Evolutionary conservation across 75 land plant species (phyloP), one percentile per base, ranked within the genome.

Genomic region (Isoetes taiwanensis): DNA sequence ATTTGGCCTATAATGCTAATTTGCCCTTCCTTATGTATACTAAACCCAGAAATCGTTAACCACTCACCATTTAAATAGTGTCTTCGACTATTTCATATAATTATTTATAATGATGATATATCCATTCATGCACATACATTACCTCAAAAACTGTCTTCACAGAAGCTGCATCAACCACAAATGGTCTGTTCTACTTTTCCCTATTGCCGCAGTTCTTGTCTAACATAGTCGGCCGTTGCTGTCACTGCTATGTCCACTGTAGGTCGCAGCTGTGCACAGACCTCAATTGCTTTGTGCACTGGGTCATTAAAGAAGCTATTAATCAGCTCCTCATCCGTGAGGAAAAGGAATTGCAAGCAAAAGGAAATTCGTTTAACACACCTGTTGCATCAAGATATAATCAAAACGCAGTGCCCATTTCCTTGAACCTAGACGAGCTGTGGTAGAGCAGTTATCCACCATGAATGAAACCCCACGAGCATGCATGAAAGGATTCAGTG

Each of bases 331-430:
- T 62, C 71, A 76, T 85, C 82, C 60, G 86, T 64, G 24, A 81
- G 68, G 0, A n/a, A n/a, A n/a, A n/a, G n/a, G n/a, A n/a, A n/a
- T n/a, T n/a, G n/a, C n/a, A n/a, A n/a, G n/a, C n/a, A n/a, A n/a
- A n/a, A n/a, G n/a, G n/a, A n/a, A n/a, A n/a, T n/a, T n/a, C n/a
- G n/a, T n/a, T n/a, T n/a, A n/a, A n/a, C n/a, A n/a, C 11, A 65
- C 78, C 76, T 90, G 97, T 40, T 90, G 97, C 14, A 87, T 90
- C 28, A 90, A 68, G 29, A 90, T 80, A 70, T 90, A 90, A 32
- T 90, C 97, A 52, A 90, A 90, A 0, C 97, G 72, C 5, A 93
- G 97, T 14, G 97, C 97, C 97, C 97, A 90, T 46, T 90, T 90
- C 39, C 97, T 76, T 34, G 97, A 82, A 34, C 97, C 97, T 34